Base-by-base conservation (phyloP, 805 yeast genomes). In the Saccharomycopsis schoenii region DNA sequence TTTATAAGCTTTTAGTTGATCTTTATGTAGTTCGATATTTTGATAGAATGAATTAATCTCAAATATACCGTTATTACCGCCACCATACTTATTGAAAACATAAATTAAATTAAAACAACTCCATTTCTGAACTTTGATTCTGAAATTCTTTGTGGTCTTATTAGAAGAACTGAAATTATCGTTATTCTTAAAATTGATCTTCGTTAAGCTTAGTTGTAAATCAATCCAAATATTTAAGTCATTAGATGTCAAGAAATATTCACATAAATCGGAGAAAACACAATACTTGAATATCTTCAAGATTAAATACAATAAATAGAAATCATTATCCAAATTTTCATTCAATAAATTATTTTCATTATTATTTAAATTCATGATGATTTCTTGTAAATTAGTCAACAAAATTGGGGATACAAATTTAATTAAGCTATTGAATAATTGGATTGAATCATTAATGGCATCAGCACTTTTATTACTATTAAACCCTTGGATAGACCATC, bases 41-140 rank as follows among this genome's bases (percentile, higher is more conserved):
- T 57, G 50, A 39, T 58, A 40, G 40, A 40, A 59, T 14, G 50
- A 19, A 25, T 61, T 58, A 17, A 54, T 37, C 11, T 78, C 79
- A 66, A 67, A 62, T 67, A 71, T 67, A 69, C 37, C 65, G 60
- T 73, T 76, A 64, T 64, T 50, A 59, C 62, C 47, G 17, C 61
- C 61, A 3, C 74, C 66, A 69, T 83, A 91, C 66, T 89, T 80
- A 59, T 80, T 79, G 67, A 88, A 85, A 19, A 91, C 74, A 66
- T 93, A 80, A 67, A 80, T 81, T 58, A 92, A 70, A 70, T 90
- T 90, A 47, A 88, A 90, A 66, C 84, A 84, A 4, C 93, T 84
- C 98, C 99, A 93, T 72, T 94, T 94, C 75, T 79, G 92, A 68
- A 83, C 83, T 72, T 84, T 93, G 69, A 77, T 85, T 80, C 86